phyloP scores from a whole-genome alignment of 176 grass and related monocot genomes.

The Oryza meridionalis region DNA sequence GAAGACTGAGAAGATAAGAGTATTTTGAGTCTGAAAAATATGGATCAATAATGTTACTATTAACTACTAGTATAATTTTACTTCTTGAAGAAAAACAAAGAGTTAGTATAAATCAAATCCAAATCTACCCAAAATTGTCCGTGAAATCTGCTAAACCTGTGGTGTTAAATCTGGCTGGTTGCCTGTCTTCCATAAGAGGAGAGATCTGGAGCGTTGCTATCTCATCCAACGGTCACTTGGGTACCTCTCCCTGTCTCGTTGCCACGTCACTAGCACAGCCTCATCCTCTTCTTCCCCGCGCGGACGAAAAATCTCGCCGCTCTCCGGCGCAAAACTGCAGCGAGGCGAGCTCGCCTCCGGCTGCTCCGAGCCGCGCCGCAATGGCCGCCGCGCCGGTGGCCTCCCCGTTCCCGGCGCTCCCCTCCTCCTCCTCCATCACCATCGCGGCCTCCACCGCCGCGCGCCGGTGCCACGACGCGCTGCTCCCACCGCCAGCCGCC shows the following conservation, averaged over 20 bases:
- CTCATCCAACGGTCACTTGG: background rate
- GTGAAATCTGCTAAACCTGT: no score
- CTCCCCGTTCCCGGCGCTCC: constrained; percentile 14
- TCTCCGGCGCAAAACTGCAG: background rate
- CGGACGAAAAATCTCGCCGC: constrained; percentile 20
- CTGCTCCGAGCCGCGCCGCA: background rate
- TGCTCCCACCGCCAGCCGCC: background rate
- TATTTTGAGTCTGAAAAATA: no score
- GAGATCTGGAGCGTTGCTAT: background rate
- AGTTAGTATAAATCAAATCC: no score
- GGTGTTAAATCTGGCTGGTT: no score
- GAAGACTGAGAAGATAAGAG: no score
- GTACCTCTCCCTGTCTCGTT: background rate
- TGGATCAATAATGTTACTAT: no score
- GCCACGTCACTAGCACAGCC: constrained; percentile 4
- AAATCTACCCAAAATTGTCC: no score
- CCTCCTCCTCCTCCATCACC: background rate
- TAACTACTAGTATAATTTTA: no score
- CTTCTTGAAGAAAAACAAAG: no score
- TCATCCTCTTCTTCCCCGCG: constrained; percentile 37
- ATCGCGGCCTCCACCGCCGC: background rate
- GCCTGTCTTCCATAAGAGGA: no score
- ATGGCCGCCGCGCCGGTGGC: constrained; percentile 50
- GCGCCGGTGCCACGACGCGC: background rate
- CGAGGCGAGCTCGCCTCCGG: background rate